These are phyloP conservation scores for Fraxinus cuspidata DNA, from an alignment of 257 asterid species.

Conservation along the genomic window DNA sequence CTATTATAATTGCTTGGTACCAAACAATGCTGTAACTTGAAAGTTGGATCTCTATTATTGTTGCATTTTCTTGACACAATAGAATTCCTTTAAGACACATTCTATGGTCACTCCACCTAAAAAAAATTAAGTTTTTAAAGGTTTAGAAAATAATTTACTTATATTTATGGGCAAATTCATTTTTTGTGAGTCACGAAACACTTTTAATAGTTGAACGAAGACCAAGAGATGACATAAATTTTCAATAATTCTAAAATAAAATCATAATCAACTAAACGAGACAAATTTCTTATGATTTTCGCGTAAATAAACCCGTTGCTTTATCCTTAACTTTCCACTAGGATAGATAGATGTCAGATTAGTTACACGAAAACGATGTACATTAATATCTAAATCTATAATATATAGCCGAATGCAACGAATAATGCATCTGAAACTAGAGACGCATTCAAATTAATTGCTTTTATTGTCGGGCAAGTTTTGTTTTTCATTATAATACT, in stretches of 20 bases:
- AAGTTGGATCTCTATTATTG: background rate
- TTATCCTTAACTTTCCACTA: background rate
- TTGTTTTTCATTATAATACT: background rate
- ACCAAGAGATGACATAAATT: background rate
- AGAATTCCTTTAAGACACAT: background rate
- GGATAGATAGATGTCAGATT: background rate
- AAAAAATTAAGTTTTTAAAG: background rate
- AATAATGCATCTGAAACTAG: background rate
- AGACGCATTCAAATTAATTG: background rate
- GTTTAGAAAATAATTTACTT: background rate
- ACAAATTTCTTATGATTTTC: background rate
- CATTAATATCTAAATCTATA: background rate
- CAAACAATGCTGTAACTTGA: background rate
- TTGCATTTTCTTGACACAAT: background rate
- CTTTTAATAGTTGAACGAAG: background rate
- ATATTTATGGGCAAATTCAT: background rate
- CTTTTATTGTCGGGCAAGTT: conserved; percentile 17
- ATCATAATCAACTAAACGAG: background rate
- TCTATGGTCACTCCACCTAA: background rate
- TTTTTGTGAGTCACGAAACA: background rate
- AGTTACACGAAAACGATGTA: background rate
- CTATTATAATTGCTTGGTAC: background rate
- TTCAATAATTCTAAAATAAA: too few relatives aligned
- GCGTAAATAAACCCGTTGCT: background rate
- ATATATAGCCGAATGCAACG: background rate